A percentile compares a stretch with the other conserved stretches of the same genome.
Evolutionary conservation across 2,329 filamentous ascomycete genomes (phyloP).

Genomic region (Pseudocercospora vitis): DNA sequence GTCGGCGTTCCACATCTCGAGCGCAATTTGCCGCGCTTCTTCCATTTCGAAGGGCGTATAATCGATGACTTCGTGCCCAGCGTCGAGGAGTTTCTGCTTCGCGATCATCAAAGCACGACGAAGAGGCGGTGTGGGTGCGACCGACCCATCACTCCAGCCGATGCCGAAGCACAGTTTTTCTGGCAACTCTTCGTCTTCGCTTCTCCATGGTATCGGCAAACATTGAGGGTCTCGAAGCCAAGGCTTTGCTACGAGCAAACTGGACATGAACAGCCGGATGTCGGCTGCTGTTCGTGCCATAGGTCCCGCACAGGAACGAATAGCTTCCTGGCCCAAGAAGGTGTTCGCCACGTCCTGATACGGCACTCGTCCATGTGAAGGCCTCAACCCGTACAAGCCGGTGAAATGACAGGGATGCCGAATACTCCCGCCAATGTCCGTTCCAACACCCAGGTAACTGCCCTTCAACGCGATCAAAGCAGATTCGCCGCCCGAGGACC

Average conservation of each 20-base stretch:
- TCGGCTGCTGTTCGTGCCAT: constrained; percentile 17
- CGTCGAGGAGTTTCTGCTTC: constrained; percentile 11
- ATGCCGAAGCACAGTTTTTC: constrained; percentile 20
- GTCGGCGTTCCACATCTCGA: constrained; percentile 21
- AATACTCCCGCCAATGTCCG: constrained; percentile 63
- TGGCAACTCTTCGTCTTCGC: constrained; percentile 11
- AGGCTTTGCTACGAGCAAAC: constrained; percentile 8
- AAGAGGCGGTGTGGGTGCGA: constrained; percentile 14
- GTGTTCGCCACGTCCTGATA: constrained; percentile 18
- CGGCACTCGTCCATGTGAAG: constrained; percentile 49
- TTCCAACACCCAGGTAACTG: constrained; percentile 60
- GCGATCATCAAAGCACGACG: constrained; percentile 15
- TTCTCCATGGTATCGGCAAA: constrained; percentile 17
- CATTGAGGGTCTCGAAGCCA: constrained; percentile 17
- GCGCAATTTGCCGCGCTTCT: constrained; percentile 13
- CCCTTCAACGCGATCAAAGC: constrained; percentile 60
- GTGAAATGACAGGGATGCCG: constrained; percentile 82
- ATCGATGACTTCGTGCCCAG: constrained; percentile 20
- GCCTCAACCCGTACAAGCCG: constrained; percentile 35
- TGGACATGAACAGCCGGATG: constrained; percentile 19
- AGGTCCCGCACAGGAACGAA: constrained; percentile 16
- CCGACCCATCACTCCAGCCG: constrained; percentile 11
- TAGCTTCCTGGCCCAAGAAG: constrained; percentile 50
- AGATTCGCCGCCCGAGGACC: constrained; percentile 65
- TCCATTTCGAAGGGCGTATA: constrained; percentile 19